Conservation (phyloP, 2,329 filamentous ascomycete genomes). For the Ceratocystis albifundus region DNA sequence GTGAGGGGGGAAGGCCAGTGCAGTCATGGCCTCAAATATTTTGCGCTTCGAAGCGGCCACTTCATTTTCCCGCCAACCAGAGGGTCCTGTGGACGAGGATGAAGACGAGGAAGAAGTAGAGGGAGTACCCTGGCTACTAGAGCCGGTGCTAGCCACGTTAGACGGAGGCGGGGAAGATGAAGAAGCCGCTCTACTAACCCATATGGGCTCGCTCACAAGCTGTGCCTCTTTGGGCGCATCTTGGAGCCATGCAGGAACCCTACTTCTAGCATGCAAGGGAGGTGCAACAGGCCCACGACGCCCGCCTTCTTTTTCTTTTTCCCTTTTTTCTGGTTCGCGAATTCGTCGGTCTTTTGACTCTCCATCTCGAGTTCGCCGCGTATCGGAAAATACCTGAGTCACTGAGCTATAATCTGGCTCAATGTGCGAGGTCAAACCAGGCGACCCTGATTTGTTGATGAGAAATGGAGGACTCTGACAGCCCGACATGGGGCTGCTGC, state of each 20-base stretch:
- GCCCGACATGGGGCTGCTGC: slow-evolving; percentile 55
- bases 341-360: neutral
- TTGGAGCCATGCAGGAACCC: slow-evolving; percentile 10
- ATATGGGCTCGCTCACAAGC: neutral
- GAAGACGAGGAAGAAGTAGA: slow-evolving; percentile 4
- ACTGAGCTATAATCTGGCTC: slow-evolving; percentile 49
- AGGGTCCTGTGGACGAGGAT: neutral
- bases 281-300: slow-evolving; percentile 7
- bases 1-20: neutral
- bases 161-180: slow-evolving; percentile 8
- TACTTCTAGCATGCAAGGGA: neutral
- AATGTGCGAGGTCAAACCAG: slow-evolving; percentile 57
- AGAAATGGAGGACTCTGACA: slow-evolving; percentile 57
- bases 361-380: neutral
- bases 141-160: neutral
- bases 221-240: slow-evolving; percentile 9
- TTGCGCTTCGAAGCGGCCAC: slow-evolving; percentile 4
- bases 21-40: slow-evolving; percentile 7
- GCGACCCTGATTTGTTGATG: slow-evolving; percentile 47
- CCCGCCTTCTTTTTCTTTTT: slow-evolving; percentile 4
- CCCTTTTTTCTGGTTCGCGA: neutral
- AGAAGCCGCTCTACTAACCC: neutral
- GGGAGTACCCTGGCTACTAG: neutral
- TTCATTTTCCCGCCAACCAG: neutral
- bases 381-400: neutral